Evolutionary conservation across 1,284 basidiomycete species (phyloP).

Genomic region (Melampsora larici-populina): DNA sequence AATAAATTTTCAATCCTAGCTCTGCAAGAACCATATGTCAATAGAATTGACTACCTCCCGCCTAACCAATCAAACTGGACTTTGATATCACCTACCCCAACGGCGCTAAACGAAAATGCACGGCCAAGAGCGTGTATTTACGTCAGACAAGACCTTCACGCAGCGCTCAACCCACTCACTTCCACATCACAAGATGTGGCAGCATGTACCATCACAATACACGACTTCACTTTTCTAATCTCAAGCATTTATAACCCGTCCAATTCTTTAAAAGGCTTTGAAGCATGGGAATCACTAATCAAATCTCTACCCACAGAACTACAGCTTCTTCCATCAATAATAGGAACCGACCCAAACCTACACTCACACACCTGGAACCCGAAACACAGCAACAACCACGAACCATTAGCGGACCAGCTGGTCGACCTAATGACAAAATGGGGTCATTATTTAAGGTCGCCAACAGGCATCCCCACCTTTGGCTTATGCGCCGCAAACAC

Average conservation of each 20-base stretch:
- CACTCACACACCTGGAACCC: not conserved
- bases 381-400: not conserved
- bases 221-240: not conserved
- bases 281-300: not conserved
- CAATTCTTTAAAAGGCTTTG: not conserved
- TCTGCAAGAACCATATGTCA: not conserved
- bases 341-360: not conserved
- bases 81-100: not conserved
- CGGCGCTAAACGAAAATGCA: not conserved
- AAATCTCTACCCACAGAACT: not conserved
- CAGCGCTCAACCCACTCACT: not conserved
- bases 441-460: not conserved
- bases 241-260: not conserved
- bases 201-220: not conserved
- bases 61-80: not conserved
- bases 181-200: not conserved
- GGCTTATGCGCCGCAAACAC: not conserved
- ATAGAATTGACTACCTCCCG: not conserved
- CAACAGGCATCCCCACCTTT: conserved; percentile 15
- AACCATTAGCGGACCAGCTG: not conserved
- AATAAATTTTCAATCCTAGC: not conserved
- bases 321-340: not conserved
- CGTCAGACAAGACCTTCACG: not conserved
- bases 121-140: not conserved
- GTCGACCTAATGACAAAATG: not conserved